phyloP scores from a whole-genome alignment of 352 stramenopile genomes.

The Phytophthora idaei region DNA sequence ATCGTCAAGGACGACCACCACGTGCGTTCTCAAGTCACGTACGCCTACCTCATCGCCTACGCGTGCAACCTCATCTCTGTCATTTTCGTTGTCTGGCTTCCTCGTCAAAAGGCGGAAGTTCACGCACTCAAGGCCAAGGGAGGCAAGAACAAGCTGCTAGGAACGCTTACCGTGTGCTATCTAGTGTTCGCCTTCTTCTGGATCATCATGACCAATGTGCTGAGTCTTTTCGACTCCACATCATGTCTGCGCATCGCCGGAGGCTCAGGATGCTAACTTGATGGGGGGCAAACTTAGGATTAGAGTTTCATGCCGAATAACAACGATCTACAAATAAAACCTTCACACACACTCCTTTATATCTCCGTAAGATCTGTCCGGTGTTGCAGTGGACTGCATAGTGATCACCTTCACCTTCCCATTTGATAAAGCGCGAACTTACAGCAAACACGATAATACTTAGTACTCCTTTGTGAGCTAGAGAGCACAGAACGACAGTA shows the following conservation, averaged over 20 bases:
- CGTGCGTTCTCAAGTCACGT: slow-evolving; percentile 54
- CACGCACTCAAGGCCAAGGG: slow-evolving; percentile 49
- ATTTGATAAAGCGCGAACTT: too few relatives aligned
- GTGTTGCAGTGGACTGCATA: too few relatives aligned
- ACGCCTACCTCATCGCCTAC: slow-evolving; percentile 67
- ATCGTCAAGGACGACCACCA: slow-evolving; percentile 46
- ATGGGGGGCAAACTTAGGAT: background rate
- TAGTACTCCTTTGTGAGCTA: too few relatives aligned
- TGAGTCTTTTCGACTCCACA: slow-evolving; percentile 61
- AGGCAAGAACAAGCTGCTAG: slow-evolving; percentile 48
- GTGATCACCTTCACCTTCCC: too few relatives aligned
- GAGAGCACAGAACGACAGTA: background rate
- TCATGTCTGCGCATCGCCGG: slow-evolving; percentile 56
- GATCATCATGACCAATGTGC: slow-evolving; percentile 68
- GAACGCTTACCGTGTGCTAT: slow-evolving; percentile 41
- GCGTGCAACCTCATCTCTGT: slow-evolving; percentile 52
- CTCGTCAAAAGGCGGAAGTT: slow-evolving; percentile 56
- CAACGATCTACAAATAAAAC: too few relatives aligned
- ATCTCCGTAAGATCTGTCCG: too few relatives aligned
- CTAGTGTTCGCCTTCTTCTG: slow-evolving; percentile 55
- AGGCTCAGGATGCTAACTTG: slow-evolving; percentile 43
- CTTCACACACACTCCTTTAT: too few relatives aligned
- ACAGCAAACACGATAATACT: too few relatives aligned
- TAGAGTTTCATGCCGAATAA: background rate
- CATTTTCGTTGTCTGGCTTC: slow-evolving; percentile 52